A percentile compares a stretch with the other conserved stretches of the same genome.
Evolutionary conservation across 257 asterid species (phyloP).

Genomic region (Henckelia pumila): DNA sequence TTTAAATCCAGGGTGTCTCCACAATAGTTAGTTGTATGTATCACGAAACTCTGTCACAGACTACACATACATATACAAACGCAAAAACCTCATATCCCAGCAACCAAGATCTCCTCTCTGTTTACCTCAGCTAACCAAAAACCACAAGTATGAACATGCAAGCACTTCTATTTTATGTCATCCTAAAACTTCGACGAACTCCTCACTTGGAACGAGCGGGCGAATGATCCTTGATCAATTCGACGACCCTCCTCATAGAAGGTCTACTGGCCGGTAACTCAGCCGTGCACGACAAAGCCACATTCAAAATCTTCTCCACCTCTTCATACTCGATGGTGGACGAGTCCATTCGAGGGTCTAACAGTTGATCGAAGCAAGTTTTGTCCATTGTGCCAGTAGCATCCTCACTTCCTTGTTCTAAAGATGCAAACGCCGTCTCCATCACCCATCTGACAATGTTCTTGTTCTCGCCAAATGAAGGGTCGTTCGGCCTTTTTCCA

Average conservation of each 20-base stretch:
- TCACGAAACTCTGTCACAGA: too few species aligned
- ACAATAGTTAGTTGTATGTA: too few species aligned
- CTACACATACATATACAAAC: too few species aligned
- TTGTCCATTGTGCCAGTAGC: constrained; percentile 5
- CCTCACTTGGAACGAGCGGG: constrained; percentile 29
- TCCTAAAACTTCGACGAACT: background rate
- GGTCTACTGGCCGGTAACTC: constrained; percentile 64
- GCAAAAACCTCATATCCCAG: background rate
- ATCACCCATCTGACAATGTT: constrained; percentile 67
- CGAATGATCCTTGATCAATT: constrained; percentile 45
- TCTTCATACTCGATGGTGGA: constrained; percentile 36
- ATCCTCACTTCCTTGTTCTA: constrained; percentile 18
- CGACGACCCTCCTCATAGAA: constrained; percentile 78
- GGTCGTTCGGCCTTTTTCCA: constrained; percentile 59
- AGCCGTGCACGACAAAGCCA: constrained; percentile 61
- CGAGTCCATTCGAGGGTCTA: constrained; percentile 51
- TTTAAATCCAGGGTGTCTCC: too few species aligned
- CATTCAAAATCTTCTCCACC: constrained; percentile 48
- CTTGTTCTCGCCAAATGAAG: constrained; percentile 49
- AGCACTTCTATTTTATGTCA: background rate
- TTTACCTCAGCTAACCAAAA: background rate
- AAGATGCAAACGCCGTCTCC: constrained; percentile 36
- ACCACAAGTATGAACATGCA: background rate
- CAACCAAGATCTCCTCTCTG: background rate
- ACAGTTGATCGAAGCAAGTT: constrained; percentile 31